Conservation (phyloP, 2,329 filamentous ascomycete genomes). For the Emergomyces africanus region DNA sequence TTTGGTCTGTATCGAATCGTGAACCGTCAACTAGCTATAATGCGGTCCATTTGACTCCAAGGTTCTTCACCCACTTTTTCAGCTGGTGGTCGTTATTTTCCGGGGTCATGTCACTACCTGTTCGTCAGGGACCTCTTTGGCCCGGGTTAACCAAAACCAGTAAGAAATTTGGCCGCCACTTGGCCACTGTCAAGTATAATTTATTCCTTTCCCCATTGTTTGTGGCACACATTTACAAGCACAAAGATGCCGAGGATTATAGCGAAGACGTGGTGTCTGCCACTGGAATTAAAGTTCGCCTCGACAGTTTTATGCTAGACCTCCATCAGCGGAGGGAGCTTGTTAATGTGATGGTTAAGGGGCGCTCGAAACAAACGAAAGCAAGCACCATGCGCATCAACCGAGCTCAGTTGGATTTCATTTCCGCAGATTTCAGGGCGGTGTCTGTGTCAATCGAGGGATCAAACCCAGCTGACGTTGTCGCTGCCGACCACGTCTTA, state of each 20-base stretch:
- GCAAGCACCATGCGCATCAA: conserved; percentile 95
- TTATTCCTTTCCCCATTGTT: conserved; percentile 84
- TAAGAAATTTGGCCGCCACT: conserved; percentile 94
- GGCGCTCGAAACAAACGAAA: conserved; percentile 60
- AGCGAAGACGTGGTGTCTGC: conserved; percentile 68
- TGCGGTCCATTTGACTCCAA: conserved; percentile 82
- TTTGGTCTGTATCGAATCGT: conserved; percentile 67
- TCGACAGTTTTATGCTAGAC: conserved; percentile 96
- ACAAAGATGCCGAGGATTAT: conserved; percentile 87
- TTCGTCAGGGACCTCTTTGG: conserved; percentile 85
- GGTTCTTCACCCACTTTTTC: conserved; percentile 98
- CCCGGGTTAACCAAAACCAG: conserved; percentile 89
- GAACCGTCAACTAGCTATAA: conserved; percentile 86
- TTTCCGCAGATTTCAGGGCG: conserved; percentile 81
- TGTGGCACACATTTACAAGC: conserved; percentile 95
- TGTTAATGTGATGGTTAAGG: conserved; percentile 69
- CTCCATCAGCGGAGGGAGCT: conserved; percentile 88
- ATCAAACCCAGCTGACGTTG: conserved; percentile 63
- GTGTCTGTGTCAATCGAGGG: conserved; percentile 82
- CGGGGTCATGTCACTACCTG: conserved; percentile 83
- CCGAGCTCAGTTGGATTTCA: conserved; percentile 81
- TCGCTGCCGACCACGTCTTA: conserved; percentile 46
- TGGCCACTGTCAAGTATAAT: conserved; percentile 98
- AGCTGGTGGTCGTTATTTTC: conserved; percentile 97
- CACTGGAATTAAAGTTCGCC: conserved; percentile 88